These are phyloP conservation scores for Notholithocarpus densiflorus DNA, from an alignment of 306 rosid species.

Conservation along the genomic window DNA sequence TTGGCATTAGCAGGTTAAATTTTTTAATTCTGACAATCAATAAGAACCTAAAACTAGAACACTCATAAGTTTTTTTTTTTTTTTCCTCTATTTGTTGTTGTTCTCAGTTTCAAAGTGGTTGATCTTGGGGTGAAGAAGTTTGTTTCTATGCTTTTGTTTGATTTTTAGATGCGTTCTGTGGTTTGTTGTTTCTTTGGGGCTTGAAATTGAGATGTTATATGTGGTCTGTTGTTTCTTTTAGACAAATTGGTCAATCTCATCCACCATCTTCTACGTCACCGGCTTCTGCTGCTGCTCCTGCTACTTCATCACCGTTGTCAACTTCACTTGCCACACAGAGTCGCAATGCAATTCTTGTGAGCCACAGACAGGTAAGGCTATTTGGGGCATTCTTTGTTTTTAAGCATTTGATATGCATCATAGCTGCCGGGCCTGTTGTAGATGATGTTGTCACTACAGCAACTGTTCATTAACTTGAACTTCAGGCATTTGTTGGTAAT, in stretches of 20 bases:
- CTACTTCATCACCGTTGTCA: conserved; percentile 24
- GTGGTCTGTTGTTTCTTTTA: conserved; percentile 26
- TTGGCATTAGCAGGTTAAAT: background rate
- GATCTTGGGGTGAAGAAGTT: background rate
- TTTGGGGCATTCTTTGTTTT: background rate
- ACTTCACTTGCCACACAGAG: conserved; percentile 37
- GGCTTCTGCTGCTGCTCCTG: conserved; percentile 34
- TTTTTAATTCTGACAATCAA: background rate
- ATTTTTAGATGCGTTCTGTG: background rate
- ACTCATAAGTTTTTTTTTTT: background rate
- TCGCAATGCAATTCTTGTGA: conserved; percentile 87
- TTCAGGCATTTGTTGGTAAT: background rate
- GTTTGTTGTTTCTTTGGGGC: background rate
- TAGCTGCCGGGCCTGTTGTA: background rate
- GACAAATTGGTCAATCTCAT: conserved; percentile 44
- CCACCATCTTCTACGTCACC: conserved; percentile 49
- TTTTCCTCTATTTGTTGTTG: background rate
- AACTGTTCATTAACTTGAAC: background rate
- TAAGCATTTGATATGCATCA: background rate
- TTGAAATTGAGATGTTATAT: conserved; percentile 3
- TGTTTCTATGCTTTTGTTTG: background rate
- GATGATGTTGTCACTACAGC: background rate
- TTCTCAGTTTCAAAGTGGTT: background rate
- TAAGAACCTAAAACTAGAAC: background rate
- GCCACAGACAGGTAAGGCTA: conserved; percentile 81